A percentile compares a stretch with the other conserved stretches of the same genome.
Evolutionary conservation across 2,329 filamentous ascomycete species (phyloP).

Genomic region (Fusarium fracticaudum): DNA sequence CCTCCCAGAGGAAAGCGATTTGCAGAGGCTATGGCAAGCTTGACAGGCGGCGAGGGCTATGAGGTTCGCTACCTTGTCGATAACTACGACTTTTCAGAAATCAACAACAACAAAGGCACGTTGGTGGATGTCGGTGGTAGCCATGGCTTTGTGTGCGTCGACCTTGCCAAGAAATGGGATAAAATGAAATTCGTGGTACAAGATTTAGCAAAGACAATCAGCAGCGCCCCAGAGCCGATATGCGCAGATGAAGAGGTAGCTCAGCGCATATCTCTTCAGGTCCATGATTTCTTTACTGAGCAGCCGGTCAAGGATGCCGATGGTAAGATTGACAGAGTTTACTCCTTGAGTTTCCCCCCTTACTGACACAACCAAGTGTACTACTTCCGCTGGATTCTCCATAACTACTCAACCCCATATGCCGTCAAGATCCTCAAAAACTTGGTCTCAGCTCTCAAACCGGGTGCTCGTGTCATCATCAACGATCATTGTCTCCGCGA

Average conservation of each 20-base stretch:
- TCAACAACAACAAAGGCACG: constrained; percentile 56
- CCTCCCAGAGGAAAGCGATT: constrained; percentile 60
- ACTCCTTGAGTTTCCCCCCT: not conserved
- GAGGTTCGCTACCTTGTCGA: constrained; percentile 63
- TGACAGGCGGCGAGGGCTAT: constrained; percentile 66
- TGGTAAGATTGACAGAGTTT: constrained; percentile 45
- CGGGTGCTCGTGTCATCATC: constrained; percentile 59
- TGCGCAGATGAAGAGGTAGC: constrained; percentile 51
- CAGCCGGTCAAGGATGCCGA: constrained; percentile 65
- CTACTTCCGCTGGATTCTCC: constrained; percentile 68
- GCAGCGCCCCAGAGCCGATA: constrained; percentile 56
- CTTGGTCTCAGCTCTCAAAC: constrained; percentile 64
- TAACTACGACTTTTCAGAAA: constrained; percentile 61
- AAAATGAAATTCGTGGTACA: constrained; percentile 66
- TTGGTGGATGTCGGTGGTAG: constrained; percentile 69
- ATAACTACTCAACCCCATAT: constrained; percentile 68
- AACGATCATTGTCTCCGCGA: constrained; percentile 57
- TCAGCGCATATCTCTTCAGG: constrained; percentile 53
- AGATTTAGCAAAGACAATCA: constrained; percentile 60
- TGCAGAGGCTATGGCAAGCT: constrained; percentile 63
- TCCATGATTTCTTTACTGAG: constrained; percentile 67
- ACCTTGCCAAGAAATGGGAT: constrained; percentile 60
- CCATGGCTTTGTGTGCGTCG: constrained; percentile 66
- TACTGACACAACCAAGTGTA: constrained; percentile 54
- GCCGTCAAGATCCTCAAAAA: constrained; percentile 59